These are phyloP conservation scores for Tricholoma bakamatsutake DNA, from an alignment of 768 basidiomycete genomes.

Conservation along the genomic window DNA sequence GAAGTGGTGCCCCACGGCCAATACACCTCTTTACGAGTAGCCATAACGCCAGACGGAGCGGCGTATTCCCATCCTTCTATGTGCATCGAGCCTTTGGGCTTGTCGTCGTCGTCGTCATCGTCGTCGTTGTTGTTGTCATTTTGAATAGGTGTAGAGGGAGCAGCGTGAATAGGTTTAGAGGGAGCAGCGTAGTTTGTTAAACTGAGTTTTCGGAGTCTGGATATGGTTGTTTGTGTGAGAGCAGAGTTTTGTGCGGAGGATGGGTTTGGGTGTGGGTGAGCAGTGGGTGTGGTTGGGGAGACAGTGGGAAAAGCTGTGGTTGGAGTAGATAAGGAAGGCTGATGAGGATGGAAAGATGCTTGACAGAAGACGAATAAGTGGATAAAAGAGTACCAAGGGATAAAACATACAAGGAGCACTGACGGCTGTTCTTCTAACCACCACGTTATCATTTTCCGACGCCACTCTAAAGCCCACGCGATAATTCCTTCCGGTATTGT, in stretches of 20 bases:
- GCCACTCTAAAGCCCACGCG: conserved; percentile 49
- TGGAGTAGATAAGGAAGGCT: conserved; percentile 3
- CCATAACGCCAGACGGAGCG: no score
- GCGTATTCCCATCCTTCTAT: no score
- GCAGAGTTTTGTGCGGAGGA: conserved; percentile 15
- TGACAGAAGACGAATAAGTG: no score
- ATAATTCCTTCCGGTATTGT: conserved; percentile 77
- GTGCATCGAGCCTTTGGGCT: no score
- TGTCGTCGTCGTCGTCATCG: no score
- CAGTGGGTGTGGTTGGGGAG: conserved; percentile 4
- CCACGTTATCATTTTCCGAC: not conserved
- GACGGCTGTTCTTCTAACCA: conserved; percentile 13
- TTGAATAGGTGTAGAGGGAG: not conserved
- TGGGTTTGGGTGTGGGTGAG: not conserved
- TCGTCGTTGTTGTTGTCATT: no score
- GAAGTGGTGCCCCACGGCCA: conserved; percentile 14
- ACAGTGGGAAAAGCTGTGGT: not conserved
- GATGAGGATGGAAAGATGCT: not conserved
- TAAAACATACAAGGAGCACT: conserved; percentile 29
- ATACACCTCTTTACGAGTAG: conserved; percentile 1
- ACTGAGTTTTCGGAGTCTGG: conserved; percentile 32
- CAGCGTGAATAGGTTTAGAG: no score
- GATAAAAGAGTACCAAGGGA: conserved; percentile 2
- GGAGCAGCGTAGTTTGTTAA: conserved; percentile 49
- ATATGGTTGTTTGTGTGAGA: conserved; percentile 27